These are phyloP conservation scores for Amphibolis antarctica DNA, from an alignment of 106 monocot genomes.

Conservation along the genomic window DNA sequence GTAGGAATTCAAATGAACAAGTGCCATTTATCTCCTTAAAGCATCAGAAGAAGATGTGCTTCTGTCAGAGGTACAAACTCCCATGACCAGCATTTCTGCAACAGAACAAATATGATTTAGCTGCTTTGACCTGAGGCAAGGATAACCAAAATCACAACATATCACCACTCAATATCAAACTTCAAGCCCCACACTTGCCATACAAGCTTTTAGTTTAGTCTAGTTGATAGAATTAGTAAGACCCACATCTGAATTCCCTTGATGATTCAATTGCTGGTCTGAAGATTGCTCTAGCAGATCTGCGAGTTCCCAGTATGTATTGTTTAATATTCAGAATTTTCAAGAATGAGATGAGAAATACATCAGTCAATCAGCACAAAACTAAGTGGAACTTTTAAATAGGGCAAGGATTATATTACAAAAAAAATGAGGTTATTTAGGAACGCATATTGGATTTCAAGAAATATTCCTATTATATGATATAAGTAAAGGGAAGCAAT, in stretches of 20 bases:
- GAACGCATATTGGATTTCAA: too few species aligned
- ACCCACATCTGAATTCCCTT: constrained; percentile 40
- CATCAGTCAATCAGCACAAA: constrained; percentile 12
- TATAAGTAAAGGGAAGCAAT: neutral
- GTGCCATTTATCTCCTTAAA: constrained; percentile 32
- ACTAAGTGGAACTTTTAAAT: neutral
- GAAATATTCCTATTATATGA: neutral
- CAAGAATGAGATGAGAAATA: constrained; percentile 22
- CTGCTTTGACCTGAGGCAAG: constrained; percentile 11
- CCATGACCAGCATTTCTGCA: constrained; percentile 33
- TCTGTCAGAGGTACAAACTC: constrained; percentile 38
- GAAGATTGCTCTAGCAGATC: constrained; percentile 54
- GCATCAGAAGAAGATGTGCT: constrained; percentile 44
- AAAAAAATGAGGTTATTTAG: too few species aligned
- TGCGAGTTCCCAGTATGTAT: constrained; percentile 58
- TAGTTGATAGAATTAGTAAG: constrained; percentile 12
- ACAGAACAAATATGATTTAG: constrained; percentile 27
- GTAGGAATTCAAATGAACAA: constrained; percentile 1
- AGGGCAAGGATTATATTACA: too few species aligned
- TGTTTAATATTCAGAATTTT: constrained; percentile 53
- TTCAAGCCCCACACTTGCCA: constrained; percentile 11
- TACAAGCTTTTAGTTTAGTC: constrained; percentile 17
- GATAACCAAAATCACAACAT: constrained; percentile 30
- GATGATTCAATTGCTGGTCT: constrained; percentile 31
- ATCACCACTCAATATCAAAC: constrained; percentile 21